Percentiles rank a stretch among this genome's conserved stretches.
These are phyloP conservation scores for Citrus mangshanensis DNA, from an alignment of 345 rosid genomes.

Conservation along the genomic window DNA sequence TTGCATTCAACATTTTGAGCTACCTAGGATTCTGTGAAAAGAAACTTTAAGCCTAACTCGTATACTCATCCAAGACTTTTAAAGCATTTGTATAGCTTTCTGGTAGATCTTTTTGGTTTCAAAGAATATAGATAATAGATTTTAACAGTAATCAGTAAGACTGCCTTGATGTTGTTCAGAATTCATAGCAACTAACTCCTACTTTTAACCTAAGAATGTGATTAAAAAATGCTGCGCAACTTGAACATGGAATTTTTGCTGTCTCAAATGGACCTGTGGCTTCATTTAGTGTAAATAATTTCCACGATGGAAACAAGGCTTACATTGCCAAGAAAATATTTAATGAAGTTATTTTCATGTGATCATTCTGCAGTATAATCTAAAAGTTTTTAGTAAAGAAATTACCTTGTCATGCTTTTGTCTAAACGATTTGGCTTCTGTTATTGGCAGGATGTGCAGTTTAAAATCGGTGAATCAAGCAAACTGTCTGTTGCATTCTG, in stretches of 20 bases:
- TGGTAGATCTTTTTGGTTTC: not conserved
- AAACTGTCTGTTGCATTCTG: constrained; percentile 90
- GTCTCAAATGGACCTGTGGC: not conserved
- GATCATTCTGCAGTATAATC: not conserved
- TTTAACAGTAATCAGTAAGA: constrained; percentile 1
- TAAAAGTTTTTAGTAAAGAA: constrained; percentile 1
- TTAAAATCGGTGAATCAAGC: constrained; percentile 61
- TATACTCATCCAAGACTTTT: not conserved
- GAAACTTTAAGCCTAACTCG: not conserved
- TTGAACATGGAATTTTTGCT: not conserved
- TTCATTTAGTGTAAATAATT: not conserved
- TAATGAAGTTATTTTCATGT: not conserved
- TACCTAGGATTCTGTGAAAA: not conserved
- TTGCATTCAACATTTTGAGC: constrained; percentile 13
- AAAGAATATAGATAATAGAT: not conserved
- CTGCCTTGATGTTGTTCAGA: not conserved
- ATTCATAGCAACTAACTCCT: not conserved
- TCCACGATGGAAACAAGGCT: not conserved
- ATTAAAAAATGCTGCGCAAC: not conserved
- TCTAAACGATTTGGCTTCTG: constrained; percentile 2
- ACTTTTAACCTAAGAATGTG: not conserved
- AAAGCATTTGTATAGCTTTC: not conserved
- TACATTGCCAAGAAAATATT: not conserved
- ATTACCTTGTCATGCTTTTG: constrained; percentile 21
- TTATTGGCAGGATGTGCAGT: constrained; percentile 79